Conservation (phyloP, 805 yeast genomes). For the Priceomyces castillae region DNA sequence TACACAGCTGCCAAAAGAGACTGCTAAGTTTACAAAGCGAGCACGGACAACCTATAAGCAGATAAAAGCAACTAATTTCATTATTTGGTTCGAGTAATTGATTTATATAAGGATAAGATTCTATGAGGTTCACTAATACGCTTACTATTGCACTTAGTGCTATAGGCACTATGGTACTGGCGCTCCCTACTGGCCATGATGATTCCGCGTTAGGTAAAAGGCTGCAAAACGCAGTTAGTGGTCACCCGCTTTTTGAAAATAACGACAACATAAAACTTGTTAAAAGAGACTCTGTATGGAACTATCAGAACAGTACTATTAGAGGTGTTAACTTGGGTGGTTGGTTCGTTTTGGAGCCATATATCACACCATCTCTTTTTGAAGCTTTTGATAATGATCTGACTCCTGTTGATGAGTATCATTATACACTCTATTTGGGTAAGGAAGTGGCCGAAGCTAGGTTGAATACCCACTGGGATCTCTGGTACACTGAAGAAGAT, state of each 20-base stretch:
- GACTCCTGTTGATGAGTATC: conserved; percentile 83
- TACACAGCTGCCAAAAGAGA: too few relatives aligned
- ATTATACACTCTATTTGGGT: conserved; percentile 61
- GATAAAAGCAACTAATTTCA: too few relatives aligned
- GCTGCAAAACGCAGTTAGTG: conserved; percentile 2
- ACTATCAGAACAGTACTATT: conserved; percentile 36
- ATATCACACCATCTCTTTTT: conserved; percentile 77
- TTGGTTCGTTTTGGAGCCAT: conserved; percentile 87
- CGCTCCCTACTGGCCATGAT: conserved; percentile 2
- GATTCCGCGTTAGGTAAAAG: conserved; percentile 13
- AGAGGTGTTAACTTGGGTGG: conserved; percentile 85
- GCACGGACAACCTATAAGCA: too few relatives aligned
- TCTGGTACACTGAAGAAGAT: conserved; percentile 75
- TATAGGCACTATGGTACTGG: background rate
- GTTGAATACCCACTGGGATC: conserved; percentile 69
- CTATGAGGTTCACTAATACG: background rate
- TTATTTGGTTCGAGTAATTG: too few relatives aligned
- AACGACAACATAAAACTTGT: conserved; percentile 13
- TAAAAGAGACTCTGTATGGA: conserved; percentile 24
- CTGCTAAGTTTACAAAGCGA: too few relatives aligned
- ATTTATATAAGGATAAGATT: background rate
- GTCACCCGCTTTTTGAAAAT: background rate
- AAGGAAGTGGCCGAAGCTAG: conserved; percentile 49
- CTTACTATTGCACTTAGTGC: background rate
- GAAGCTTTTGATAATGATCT: conserved; percentile 35